A percentile compares a stretch with the other conserved stretches of the same genome.
Evolutionary conservation across 768 basidiomycete genomes (phyloP).

Genomic region (Tricholoma terreum): DNA sequence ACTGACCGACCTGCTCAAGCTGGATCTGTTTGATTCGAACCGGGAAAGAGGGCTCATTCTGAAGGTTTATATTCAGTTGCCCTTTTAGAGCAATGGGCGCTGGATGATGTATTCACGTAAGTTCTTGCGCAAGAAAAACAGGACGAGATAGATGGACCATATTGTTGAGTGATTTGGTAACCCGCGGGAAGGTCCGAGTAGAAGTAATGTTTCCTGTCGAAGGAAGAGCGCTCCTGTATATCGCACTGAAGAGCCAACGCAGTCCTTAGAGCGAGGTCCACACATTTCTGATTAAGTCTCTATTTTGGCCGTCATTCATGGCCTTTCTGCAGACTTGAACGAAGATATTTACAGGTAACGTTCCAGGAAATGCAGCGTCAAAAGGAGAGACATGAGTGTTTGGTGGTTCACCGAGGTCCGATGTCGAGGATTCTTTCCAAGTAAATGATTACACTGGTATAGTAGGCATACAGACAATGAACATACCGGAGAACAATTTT

Average conservation of each 20-base stretch:
- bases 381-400: conserved; percentile 75
- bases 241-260: conserved; percentile 71
- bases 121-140: not conserved
- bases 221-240: conserved; percentile 71
- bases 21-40: conserved; percentile 95
- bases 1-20: conserved; percentile 75
- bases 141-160: conserved; percentile 45
- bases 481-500: conserved; percentile 82
- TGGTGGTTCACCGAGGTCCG: conserved; percentile 43
- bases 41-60: conserved; percentile 29
- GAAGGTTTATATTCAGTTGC: conserved; percentile 40
- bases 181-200: conserved; percentile 93
- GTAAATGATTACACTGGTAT: not conserved
- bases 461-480: not conserved
- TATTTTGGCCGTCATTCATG: conserved; percentile 21
- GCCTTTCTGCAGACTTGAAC: not conserved
- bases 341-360: conserved; percentile 68
- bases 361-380: conserved; percentile 93
- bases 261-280: conserved; percentile 77
- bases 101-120: conserved; percentile 26
- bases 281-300: conserved; percentile 64
- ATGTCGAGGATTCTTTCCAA: conserved; percentile 37
- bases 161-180: conserved; percentile 97
- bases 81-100: conserved; percentile 81
- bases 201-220: conserved; percentile 98